Percentiles rank a stretch among this genome's conserved stretches.
Evolutionary conservation across 805 yeast species (phyloP).

Genomic region (Metschnikowia chrysomelidarum): DNA sequence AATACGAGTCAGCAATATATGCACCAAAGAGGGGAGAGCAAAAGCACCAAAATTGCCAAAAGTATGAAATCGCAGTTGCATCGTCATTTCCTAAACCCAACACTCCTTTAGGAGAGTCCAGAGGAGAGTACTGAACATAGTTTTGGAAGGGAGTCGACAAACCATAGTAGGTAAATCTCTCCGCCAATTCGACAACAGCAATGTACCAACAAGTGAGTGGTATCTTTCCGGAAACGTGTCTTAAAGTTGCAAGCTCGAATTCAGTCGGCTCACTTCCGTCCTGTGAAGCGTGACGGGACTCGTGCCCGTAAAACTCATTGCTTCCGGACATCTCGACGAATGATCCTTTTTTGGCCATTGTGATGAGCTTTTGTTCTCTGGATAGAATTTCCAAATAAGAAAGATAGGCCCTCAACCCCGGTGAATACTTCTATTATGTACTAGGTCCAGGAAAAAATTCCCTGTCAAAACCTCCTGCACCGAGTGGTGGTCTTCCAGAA

Average conservation of each 20-base stretch:
- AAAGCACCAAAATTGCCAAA: slow-evolving; percentile 19
- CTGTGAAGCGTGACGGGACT: neutral
- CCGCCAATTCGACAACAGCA: slow-evolving; percentile 16
- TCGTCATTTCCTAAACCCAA: slow-evolving; percentile 10
- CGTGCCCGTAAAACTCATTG: neutral
- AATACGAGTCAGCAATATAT: slow-evolving; percentile 64
- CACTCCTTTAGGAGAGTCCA: slow-evolving; percentile 13
- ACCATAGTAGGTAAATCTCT: slow-evolving; percentile 17
- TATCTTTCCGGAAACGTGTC: slow-evolving; percentile 41
- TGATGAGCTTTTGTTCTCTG: no score
- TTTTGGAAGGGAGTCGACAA: slow-evolving; percentile 19
- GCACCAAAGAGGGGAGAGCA: slow-evolving; percentile 16
- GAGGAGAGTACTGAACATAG: slow-evolving; percentile 15
- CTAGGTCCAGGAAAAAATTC: no score
- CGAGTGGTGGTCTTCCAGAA: no score
- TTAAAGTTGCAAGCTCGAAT: slow-evolving; percentile 49
- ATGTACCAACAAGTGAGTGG: slow-evolving; percentile 18
- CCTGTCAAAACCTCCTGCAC: no score
- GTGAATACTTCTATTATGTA: no score
- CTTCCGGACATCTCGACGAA: slow-evolving; percentile 1
- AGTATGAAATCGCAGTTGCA: slow-evolving; percentile 16
- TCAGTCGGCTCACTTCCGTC: slow-evolving; percentile 40
- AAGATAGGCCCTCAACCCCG: no score
- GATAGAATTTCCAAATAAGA: no score
- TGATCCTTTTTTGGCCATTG: no score